A percentile compares a stretch with the other conserved stretches of the same genome.
phyloP scores from a whole-genome alignment of 176 grass and related monocot species.

The Chrysopogon serrulatus region DNA sequence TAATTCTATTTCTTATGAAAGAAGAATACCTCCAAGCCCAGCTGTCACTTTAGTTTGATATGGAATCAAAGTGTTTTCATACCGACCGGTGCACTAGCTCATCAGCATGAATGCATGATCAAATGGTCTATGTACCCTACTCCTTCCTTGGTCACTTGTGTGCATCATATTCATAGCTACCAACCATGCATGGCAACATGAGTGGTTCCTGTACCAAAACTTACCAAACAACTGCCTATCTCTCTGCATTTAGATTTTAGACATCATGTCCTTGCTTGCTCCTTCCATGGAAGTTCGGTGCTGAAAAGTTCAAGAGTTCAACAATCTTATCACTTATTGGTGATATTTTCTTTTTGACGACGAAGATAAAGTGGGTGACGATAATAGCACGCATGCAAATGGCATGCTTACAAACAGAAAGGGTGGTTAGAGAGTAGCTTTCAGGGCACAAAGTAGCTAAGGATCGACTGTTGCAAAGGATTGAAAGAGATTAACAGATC shows the following conservation, averaged over 20 bases:
- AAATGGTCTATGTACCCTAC: constrained; percentile 33
- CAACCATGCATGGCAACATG: constrained; percentile 6
- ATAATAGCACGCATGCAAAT: not conserved
- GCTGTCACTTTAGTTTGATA: constrained; percentile 21
- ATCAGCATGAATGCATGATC: constrained; percentile 35
- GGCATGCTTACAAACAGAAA: constrained; percentile 12
- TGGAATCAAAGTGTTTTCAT: constrained; percentile 18
- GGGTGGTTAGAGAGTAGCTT: constrained; percentile 40
- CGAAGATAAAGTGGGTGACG: constrained; percentile 12
- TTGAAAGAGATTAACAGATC: constrained; percentile 26
- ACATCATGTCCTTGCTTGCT: not conserved
- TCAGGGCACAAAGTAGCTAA: constrained; percentile 42
- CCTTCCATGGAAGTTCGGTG: not conserved
- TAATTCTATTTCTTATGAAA: not conserved
- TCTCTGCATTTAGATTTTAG: constrained; percentile 1
- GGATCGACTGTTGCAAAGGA: constrained; percentile 37
- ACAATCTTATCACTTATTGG: not conserved
- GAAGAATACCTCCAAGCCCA: not conserved
- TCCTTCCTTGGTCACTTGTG: constrained; percentile 8
- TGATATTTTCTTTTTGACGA: not conserved
- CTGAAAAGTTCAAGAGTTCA: not conserved
- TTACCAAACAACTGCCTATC: not conserved
- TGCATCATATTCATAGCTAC: constrained; percentile 18
- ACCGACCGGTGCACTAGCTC: constrained; percentile 29
- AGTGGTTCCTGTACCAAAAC: not conserved